These are phyloP conservation scores for Annulohypoxylon stygium DNA, from an alignment of 495 filamentous ascomycete genomes.

Conservation along the genomic window DNA sequence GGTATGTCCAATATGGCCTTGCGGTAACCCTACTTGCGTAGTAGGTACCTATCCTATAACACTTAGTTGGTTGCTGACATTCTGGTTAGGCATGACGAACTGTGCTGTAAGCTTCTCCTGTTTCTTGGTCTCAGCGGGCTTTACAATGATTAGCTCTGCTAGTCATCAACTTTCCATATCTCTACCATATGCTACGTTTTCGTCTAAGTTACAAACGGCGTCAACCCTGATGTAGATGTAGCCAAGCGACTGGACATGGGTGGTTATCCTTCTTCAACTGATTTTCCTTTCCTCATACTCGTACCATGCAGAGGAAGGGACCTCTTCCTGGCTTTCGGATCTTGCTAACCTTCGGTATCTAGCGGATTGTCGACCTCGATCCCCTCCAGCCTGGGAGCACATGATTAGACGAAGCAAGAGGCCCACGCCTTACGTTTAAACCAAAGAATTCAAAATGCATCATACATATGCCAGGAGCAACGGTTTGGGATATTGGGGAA, in stretches of 20 bases:
- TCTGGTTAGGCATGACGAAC: conserved; percentile 47
- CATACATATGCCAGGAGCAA: conserved; percentile 1
- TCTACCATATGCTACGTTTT: background rate
- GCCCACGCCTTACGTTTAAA: conserved; percentile 44
- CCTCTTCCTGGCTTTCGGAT: background rate
- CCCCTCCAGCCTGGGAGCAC: conserved; percentile 49
- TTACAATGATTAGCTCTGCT: conserved; percentile 31
- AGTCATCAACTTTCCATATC: conserved; percentile 22
- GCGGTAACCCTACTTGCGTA: conserved; percentile 20
- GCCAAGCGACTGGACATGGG: conserved; percentile 4
- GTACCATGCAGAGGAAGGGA: background rate
- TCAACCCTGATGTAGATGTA: background rate
- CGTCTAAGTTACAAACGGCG: conserved; percentile 7
- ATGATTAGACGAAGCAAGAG: conserved; percentile 50
- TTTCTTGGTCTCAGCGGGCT: conserved; percentile 23
- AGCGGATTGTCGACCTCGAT: conserved; percentile 51
- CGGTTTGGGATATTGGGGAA: conserved; percentile 15
- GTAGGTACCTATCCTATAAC: conserved; percentile 29
- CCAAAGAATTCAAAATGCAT: background rate
- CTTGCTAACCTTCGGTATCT: conserved; percentile 19
- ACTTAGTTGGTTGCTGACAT: conserved; percentile 16
- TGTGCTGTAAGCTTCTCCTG: conserved; percentile 49
- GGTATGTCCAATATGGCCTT: conserved; percentile 42
- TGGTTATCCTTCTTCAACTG: background rate
- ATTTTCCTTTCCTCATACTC: background rate